These are phyloP conservation scores for Pseudisothecium myosuroides DNA, from an alignment of 225 moss, liverwort and hornwort species.

Conservation along the genomic window DNA sequence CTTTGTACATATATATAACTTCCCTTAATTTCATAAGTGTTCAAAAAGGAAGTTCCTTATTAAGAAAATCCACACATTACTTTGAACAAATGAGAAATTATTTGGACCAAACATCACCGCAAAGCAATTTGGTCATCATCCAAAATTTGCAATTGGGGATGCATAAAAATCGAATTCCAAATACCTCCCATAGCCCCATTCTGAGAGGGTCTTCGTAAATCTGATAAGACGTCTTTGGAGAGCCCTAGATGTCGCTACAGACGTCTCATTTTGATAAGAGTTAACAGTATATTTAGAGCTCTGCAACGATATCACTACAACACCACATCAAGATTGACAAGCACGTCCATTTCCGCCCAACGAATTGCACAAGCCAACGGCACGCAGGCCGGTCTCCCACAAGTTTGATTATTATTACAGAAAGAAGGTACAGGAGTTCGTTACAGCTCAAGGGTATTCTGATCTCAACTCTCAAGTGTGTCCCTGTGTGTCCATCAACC, in stretches of 20 bases:
- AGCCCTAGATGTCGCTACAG: background rate
- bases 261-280: background rate
- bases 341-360: background rate
- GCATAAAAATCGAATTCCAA: background rate
- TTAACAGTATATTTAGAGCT: background rate
- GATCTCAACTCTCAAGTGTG: background rate
- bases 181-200: background rate
- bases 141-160: background rate
- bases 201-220: background rate
- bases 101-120: background rate
- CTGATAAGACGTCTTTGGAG: background rate
- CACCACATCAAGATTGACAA: background rate
- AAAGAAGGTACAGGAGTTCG: background rate
- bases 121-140: background rate
- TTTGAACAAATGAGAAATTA: background rate
- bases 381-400: background rate
- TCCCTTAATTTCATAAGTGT: background rate
- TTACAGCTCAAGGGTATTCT: background rate
- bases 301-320: background rate
- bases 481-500: background rate
- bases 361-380: background rate
- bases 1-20: background rate
- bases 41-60: fast-evolving
- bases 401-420: background rate
- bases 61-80: background rate